Percentiles rank a stretch among this genome's conserved stretches.
Conservation (phyloP, 371 early-diverging fungal genomes). For the Apophysomyces sp. region DNA sequence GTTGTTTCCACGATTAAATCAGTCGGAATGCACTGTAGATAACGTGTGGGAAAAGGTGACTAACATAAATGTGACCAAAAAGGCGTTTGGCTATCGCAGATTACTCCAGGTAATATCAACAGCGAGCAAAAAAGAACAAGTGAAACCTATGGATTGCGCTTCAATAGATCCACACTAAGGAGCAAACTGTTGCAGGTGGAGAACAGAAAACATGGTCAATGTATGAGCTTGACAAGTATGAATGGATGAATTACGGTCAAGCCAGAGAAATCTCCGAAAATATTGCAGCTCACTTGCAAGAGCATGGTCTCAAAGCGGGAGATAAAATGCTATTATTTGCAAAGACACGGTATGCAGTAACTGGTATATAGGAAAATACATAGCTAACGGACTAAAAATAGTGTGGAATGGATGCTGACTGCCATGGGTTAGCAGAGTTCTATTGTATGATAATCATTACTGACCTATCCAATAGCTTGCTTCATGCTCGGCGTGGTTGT, state of each 20-base stretch:
- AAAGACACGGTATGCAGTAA: constrained; percentile 46
- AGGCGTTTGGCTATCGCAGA: constrained; percentile 48
- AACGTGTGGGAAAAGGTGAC: constrained; percentile 49
- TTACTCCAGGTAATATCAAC: constrained; percentile 43
- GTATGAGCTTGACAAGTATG: constrained; percentile 57
- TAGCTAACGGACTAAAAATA: not conserved
- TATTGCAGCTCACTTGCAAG: constrained; percentile 36
- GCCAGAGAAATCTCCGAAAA: constrained; percentile 39
- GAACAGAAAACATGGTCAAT: constrained; percentile 54
- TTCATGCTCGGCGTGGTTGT: constrained; percentile 70
- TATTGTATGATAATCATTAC: not conserved
- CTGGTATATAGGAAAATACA: not conserved
- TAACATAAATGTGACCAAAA: constrained; percentile 35
- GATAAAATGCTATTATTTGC: constrained; percentile 63
- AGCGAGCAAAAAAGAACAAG: not conserved
- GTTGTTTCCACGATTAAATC: constrained; percentile 31
- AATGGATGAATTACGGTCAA: constrained; percentile 46
- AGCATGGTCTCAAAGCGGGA: constrained; percentile 37
- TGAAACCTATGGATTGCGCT: not conserved
- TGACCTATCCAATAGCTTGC: constrained; percentile 42
- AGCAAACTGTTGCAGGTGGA: constrained; percentile 23
- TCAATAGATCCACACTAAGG: constrained; percentile 41
- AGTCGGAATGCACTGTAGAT: constrained; percentile 39
- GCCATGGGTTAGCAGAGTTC: constrained; percentile 42
- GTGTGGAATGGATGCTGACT: constrained; percentile 56